Evolutionary conservation across 2,329 filamentous ascomycete genomes (phyloP).

Genomic region (Meredithiella fracta): DNA sequence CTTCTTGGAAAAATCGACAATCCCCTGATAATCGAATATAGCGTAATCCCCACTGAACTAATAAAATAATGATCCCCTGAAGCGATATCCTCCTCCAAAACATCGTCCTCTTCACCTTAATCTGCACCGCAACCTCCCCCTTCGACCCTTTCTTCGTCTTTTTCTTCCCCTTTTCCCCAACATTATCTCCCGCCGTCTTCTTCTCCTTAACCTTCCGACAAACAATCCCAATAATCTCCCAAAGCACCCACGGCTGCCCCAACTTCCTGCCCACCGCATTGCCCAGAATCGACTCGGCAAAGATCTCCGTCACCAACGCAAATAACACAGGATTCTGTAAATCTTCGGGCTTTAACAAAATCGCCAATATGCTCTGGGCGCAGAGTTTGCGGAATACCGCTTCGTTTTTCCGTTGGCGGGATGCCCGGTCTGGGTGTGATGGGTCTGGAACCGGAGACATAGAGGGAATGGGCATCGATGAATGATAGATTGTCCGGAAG

Average conservation of each 20-base stretch:
- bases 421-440: slow-evolving; percentile 31
- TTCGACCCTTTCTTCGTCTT: neutral
- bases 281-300: slow-evolving; percentile 79
- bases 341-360: slow-evolving; percentile 83
- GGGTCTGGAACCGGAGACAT: slow-evolving; percentile 57
- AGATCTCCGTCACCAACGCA: slow-evolving; percentile 67
- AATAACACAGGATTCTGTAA: slow-evolving; percentile 75
- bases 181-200: slow-evolving; percentile 15
- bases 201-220: slow-evolving; percentile 25
- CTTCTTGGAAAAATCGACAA: slow-evolving; percentile 26
- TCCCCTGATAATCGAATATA: slow-evolving; percentile 49
- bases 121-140: neutral
- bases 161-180: slow-evolving; percentile 1
- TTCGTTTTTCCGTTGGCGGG: slow-evolving; percentile 60
- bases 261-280: slow-evolving; percentile 64
- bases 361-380: slow-evolving; percentile 63
- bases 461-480: slow-evolving; percentile 63
- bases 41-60: slow-evolving; percentile 38
- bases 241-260: slow-evolving; percentile 78
- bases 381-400: slow-evolving; percentile 71
- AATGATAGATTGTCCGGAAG: slow-evolving; percentile 61
- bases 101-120: neutral
- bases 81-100: slow-evolving; percentile 23
- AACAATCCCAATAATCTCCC: slow-evolving; percentile 64
- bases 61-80: slow-evolving; percentile 36